Conservation (phyloP, 2,329 filamentous ascomycete species). For the Fusarium verrucosum region DNA sequence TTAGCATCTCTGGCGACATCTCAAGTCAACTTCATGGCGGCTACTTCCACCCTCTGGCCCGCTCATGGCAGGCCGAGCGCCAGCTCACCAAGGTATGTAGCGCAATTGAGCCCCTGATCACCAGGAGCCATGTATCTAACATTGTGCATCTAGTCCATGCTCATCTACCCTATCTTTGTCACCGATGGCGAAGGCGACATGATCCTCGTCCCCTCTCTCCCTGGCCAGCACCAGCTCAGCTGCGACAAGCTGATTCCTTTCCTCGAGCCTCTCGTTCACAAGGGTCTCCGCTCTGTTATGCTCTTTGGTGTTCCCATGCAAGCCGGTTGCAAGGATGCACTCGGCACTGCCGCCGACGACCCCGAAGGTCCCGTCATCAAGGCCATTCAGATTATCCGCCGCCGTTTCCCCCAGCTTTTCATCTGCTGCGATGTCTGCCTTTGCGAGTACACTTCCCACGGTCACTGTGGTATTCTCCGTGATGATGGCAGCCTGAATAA, state of each 20-base stretch:
- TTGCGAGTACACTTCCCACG: slow-evolving; percentile 98
- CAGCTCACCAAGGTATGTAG: slow-evolving; percentile 80
- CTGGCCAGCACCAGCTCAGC: slow-evolving; percentile 88
- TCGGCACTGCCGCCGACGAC: slow-evolving; percentile 92
- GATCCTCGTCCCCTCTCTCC: slow-evolving; percentile 86
- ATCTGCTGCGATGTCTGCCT: slow-evolving; percentile 94
- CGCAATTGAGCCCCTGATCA: background rate
- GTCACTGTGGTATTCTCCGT: slow-evolving; percentile 94
- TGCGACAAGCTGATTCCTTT: slow-evolving; percentile 86
- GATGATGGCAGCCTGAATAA: slow-evolving; percentile 96
- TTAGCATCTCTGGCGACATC: slow-evolving; percentile 78
- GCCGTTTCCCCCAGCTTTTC: slow-evolving; percentile 88
- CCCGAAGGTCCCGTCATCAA: slow-evolving; percentile 91
- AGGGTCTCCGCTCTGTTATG: slow-evolving; percentile 92
- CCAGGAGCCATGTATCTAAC: slow-evolving; percentile 22
- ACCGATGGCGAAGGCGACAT: slow-evolving; percentile 95
- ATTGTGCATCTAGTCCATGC: slow-evolving; percentile 77
- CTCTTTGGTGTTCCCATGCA: slow-evolving; percentile 92
- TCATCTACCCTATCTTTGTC: slow-evolving; percentile 97
- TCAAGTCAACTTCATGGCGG: slow-evolving; percentile 85
- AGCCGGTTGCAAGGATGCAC: slow-evolving; percentile 83
- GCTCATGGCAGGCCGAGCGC: slow-evolving; percentile 84
- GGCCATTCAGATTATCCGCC: slow-evolving; percentile 82
- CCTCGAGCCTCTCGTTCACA: slow-evolving; percentile 85
- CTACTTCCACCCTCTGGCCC: slow-evolving; percentile 81